These are phyloP conservation scores for Microsporum canis DNA, from an alignment of 2,329 filamentous ascomycete species.

Conservation along the genomic window DNA sequence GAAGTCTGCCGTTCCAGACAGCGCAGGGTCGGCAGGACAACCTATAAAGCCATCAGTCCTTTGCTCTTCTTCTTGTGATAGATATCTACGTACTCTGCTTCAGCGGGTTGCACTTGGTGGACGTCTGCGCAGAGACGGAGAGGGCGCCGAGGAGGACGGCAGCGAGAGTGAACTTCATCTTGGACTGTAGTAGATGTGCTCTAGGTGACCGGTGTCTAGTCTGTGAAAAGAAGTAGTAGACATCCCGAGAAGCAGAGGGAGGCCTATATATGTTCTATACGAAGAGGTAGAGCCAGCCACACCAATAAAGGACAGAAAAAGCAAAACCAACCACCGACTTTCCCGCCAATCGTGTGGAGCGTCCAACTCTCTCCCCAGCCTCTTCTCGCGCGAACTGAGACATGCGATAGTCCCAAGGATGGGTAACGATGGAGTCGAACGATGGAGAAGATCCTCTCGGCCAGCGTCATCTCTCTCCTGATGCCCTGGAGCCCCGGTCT, in stretches of 20 bases:
- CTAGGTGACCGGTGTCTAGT: neutral
- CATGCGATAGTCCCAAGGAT: neutral
- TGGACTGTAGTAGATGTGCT: constrained; percentile 5
- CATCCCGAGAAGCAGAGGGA: neutral
- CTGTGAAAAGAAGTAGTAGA: neutral
- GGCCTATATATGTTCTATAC: neutral
- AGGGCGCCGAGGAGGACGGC: constrained; percentile 21
- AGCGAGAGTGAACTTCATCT: constrained; percentile 25
- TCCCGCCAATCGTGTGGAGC: neutral
- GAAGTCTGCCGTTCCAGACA: constrained; percentile 70
- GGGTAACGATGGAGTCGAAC: neutral
- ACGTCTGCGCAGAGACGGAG: constrained; percentile 32
- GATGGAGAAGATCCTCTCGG: neutral
- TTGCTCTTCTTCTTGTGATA: neutral
- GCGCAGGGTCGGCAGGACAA: constrained; percentile 66
- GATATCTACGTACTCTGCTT: constrained; percentile 24
- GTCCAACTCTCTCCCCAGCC: too few species aligned
- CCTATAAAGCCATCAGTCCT: constrained; percentile 23
- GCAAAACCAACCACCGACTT: neutral
- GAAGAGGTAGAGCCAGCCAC: neutral
- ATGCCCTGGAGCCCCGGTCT: neutral
- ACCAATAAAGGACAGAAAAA: neutral
- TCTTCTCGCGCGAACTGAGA: neutral
- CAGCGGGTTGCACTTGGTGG: constrained; percentile 34
- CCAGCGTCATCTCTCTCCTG: neutral